Conservation (phyloP, 192 early-diverging fungal species). For the Coemansia sp. region DNA sequence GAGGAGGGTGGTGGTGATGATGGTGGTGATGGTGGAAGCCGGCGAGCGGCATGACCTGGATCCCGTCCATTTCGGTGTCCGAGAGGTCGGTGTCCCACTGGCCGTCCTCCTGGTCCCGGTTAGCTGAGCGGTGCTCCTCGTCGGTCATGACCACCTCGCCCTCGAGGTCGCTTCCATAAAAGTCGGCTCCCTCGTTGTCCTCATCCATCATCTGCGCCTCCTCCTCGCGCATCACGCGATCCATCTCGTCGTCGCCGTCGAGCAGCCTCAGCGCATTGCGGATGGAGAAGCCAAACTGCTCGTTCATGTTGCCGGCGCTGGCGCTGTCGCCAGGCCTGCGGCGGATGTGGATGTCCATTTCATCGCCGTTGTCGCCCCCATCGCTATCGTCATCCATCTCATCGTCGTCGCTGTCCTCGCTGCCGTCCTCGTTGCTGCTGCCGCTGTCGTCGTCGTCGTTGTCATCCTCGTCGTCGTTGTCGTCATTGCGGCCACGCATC, state of each 20-base stretch:
- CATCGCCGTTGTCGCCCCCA: constrained; percentile 46
- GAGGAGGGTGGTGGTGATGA: background rate
- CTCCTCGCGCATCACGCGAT: constrained; percentile 19
- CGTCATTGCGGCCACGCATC: constrained; percentile 51
- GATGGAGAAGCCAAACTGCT: constrained; percentile 23
- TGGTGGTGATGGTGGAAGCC: constrained; percentile 18
- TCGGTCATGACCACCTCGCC: constrained; percentile 57
- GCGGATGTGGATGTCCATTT: background rate
- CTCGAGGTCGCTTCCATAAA: constrained; percentile 60
- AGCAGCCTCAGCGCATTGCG: constrained; percentile 35
- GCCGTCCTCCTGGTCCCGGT: constrained; percentile 24
- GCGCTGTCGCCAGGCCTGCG: constrained; percentile 28
- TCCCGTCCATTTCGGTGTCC: constrained; percentile 16
- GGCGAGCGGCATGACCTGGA: constrained; percentile 20
- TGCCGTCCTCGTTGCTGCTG: constrained; percentile 51
- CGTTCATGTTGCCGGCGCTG: constrained; percentile 28
- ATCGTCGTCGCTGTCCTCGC: constrained; percentile 30
- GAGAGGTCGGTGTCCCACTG: constrained; percentile 41
- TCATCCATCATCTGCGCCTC: constrained; percentile 58
- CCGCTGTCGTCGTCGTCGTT: constrained; percentile 52
- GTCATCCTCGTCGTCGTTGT: constrained; percentile 57
- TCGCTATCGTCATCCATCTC: constrained; percentile 51
- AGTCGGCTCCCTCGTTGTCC: constrained; percentile 59
- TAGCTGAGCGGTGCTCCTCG: constrained; percentile 7
- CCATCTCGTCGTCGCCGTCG: constrained; percentile 22